phyloP scores from a whole-genome alignment of 768 basidiomycete species.

The Lentinula sp. region DNA sequence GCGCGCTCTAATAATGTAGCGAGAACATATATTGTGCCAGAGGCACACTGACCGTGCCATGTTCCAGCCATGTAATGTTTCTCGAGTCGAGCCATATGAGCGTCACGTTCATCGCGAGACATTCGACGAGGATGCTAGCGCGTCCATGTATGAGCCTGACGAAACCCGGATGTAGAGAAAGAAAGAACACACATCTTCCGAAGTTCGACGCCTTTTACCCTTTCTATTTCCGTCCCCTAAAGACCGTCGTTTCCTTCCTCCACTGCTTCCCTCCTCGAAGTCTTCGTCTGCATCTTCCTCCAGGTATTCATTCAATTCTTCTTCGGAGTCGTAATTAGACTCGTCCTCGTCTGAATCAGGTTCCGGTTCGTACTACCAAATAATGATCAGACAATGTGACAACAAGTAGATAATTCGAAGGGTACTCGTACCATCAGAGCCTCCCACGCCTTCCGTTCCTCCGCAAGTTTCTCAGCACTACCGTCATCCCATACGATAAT shows the following conservation, averaged over 20 bases:
- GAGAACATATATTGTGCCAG: conserved; percentile 83
- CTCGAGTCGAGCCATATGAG: conserved; percentile 58
- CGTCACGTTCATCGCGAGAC: conserved; percentile 63
- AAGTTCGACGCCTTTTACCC: conserved; percentile 56
- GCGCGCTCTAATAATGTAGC: conserved; percentile 87
- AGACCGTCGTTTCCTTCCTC: conserved; percentile 45
- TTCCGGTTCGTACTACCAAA: conserved; percentile 68
- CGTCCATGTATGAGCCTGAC: conserved; percentile 4
- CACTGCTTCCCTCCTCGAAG: conserved; percentile 32
- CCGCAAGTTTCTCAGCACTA: conserved; percentile 58
- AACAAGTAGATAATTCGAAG: neutral
- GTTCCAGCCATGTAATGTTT: conserved; percentile 85
- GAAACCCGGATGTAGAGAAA: conserved; percentile 6
- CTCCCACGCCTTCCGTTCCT: conserved; percentile 81
- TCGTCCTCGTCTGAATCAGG: conserved; percentile 62
- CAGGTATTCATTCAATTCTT: conserved; percentile 32
- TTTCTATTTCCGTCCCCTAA: conserved; percentile 29
- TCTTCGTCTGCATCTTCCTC: conserved; percentile 39
- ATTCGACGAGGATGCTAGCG: conserved; percentile 48
- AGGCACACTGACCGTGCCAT: conserved; percentile 84
- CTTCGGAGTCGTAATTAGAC: conserved; percentile 27
- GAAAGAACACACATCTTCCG: conserved; percentile 32
- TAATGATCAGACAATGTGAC: conserved; percentile 1
- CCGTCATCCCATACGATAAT: conserved; percentile 95
- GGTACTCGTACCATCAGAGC: conserved; percentile 60